Base-by-base conservation (phyloP, 208 protist species). In the Novymonas esmeraldas region DNA sequence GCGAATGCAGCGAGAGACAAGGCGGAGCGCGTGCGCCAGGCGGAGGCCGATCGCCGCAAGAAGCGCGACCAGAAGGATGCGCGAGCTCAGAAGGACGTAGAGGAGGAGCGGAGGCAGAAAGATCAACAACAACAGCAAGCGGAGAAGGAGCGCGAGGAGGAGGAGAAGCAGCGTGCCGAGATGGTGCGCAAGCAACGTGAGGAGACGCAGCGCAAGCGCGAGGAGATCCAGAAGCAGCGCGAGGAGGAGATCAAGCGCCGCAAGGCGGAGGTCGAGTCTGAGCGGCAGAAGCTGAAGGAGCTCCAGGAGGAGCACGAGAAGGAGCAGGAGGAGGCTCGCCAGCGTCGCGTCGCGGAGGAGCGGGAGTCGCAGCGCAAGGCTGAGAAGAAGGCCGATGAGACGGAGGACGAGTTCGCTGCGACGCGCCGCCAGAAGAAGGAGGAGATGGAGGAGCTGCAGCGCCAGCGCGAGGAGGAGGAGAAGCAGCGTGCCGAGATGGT, bases 161-260 rank as follows among this genome's bases (percentile, higher is more conserved):
- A 78, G 58, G 70, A 78, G 60, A 76, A 67, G 60, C 62, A 69
- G 44, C 68, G 57, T 20, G 38, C 33, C 20, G 68, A 80, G 68
- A 56, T 58, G 9, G 64, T 72, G 38, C 34, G 41, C 39, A 64
- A 76, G 52, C 64, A 76, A 46, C 69, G 65, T 34, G 71, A 84
- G 45, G 66, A 76, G 61, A 39, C 63, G 9, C 49, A 77, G 31
- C 61, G 59, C 38, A 42, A 69, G 36, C 67, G 64, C 62, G 74
- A 84, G 50, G 74, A 80, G 50, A 29, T 46, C 45, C 64, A 73
- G 45, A 70, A 68, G 66, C 50, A 78, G 65, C 63, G 66, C 36
- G 70, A 74, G 41, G 71, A 81, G 60, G 70, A 81, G 61, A 71
- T 77, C 48, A 81, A 81, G 76, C 70, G 64, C 56, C 68, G 62